phyloP scores from a whole-genome alignment of 176 grass and related monocot species.

The Elymus sibiricus region DNA sequence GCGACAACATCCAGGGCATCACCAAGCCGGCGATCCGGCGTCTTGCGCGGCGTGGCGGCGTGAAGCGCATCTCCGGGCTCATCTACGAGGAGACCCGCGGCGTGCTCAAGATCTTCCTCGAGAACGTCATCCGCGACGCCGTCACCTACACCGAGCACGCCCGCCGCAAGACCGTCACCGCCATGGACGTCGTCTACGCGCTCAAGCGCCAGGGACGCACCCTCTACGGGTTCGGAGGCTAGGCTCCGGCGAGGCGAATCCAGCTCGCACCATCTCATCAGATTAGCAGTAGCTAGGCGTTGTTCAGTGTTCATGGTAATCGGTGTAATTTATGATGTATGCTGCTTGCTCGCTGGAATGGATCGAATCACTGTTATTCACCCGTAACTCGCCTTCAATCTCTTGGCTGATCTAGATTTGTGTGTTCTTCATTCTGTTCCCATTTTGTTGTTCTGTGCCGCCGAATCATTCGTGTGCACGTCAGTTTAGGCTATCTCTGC shows the following conservation, averaged over 20 bases:
- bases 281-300: too few relatives aligned
- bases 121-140: constrained; percentile 86
- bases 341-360: too few relatives aligned
- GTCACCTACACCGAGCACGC: constrained; percentile 90
- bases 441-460: too few relatives aligned
- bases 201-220: constrained; percentile 93
- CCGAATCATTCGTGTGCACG: too few relatives aligned
- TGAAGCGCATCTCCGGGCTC: constrained; percentile 83
- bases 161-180: constrained; percentile 73
- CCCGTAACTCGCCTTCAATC: too few relatives aligned
- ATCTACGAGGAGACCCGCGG: constrained; percentile 94
- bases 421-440: too few relatives aligned
- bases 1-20: constrained; percentile 52
- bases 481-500: too few relatives aligned
- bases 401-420: too few relatives aligned
- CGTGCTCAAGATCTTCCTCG: constrained; percentile 95
- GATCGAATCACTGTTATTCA: too few relatives aligned
- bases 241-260: not conserved
- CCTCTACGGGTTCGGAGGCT: constrained; percentile 86
- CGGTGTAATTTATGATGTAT: too few relatives aligned
- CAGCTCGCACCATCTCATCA: too few relatives aligned
- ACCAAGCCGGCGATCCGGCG: constrained; percentile 50
- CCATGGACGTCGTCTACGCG: constrained; percentile 89
- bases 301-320: too few relatives aligned
- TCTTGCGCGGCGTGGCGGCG: constrained; percentile 42